Evolutionary conservation across 176 grass and related monocot genomes (phyloP).

Genomic region (Puya raimondii): DNA sequence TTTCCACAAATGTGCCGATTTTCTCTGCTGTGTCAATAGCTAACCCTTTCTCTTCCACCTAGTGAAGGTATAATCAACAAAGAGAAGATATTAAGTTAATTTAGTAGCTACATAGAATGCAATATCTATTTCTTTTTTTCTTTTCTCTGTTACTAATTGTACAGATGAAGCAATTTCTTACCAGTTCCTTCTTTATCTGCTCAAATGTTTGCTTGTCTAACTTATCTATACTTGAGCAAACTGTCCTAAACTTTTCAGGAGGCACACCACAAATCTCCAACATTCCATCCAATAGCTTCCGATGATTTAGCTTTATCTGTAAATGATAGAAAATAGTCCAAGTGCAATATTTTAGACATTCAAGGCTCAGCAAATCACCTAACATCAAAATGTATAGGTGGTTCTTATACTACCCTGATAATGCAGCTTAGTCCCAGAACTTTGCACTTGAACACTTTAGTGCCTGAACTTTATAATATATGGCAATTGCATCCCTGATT

Average conservation of each 20-base stretch:
- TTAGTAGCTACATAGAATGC: not conserved
- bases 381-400: not conserved
- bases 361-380: not conserved
- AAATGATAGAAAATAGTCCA: not conserved
- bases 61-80: conserved; percentile 5
- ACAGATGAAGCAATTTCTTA: conserved; percentile 25
- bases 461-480: too few relatives aligned
- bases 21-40: conserved; percentile 74
- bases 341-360: not conserved
- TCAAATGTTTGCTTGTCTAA: conserved; percentile 89
- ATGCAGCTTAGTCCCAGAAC: too few relatives aligned
- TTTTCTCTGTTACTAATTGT: not conserved
- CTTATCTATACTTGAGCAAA: conserved; percentile 98
- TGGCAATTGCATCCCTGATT: too few relatives aligned
- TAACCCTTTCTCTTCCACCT: conserved; percentile 96
- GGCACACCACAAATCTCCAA: conserved; percentile 90
- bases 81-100: not conserved
- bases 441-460: too few relatives aligned
- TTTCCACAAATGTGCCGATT: conserved; percentile 79
- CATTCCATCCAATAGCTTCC: conserved; percentile 93
- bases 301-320: conserved; percentile 90
- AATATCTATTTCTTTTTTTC: not conserved
- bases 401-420: too few relatives aligned
- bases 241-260: conserved; percentile 93
- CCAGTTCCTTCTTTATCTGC: conserved; percentile 87